phyloP scores from a whole-genome alignment of 768 basidiomycete genomes.

The Serendipita sp. region DNA sequence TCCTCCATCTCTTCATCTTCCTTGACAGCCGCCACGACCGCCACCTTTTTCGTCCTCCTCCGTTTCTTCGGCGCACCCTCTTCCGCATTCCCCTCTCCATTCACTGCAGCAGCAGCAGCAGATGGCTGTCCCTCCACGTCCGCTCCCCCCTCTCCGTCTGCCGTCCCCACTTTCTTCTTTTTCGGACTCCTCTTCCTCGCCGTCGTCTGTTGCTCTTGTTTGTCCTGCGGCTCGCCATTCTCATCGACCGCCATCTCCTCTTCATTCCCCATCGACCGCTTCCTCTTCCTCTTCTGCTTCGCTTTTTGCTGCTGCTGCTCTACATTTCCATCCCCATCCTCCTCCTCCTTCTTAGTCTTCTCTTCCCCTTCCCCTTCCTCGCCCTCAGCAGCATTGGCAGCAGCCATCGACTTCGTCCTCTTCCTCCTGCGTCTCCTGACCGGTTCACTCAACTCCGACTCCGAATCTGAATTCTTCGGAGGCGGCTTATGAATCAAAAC shows the following conservation, averaged over 20 bases:
- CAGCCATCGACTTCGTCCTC: background rate
- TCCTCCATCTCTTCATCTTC: conserved; percentile 9
- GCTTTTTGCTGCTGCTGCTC: background rate
- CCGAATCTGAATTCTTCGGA: background rate
- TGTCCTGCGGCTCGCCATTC: background rate
- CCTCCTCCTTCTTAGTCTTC: background rate
- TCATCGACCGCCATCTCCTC: background rate
- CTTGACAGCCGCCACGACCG: conserved; percentile 16
- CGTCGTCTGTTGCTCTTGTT: background rate
- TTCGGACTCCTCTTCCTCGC: background rate
- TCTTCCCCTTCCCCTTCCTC: background rate
- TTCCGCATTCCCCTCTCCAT: conserved; percentile 10
- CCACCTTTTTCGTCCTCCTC: conserved; percentile 17
- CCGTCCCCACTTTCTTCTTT: conserved; percentile 9
- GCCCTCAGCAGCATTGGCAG: background rate
- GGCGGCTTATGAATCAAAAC: background rate
- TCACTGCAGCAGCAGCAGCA: conserved; percentile 6
- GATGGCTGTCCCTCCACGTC: background rate
- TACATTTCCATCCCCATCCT: background rate
- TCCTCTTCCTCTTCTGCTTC: background rate
- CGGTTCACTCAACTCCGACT: background rate
- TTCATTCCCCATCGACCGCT: background rate
- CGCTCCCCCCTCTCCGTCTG: conserved; percentile 4
- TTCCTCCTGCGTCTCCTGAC: background rate
- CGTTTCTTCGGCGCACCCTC: conserved; percentile 6